These are phyloP conservation scores for Talaromyces adpressus DNA, from an alignment of 495 filamentous ascomycete genomes.

Conservation along the genomic window DNA sequence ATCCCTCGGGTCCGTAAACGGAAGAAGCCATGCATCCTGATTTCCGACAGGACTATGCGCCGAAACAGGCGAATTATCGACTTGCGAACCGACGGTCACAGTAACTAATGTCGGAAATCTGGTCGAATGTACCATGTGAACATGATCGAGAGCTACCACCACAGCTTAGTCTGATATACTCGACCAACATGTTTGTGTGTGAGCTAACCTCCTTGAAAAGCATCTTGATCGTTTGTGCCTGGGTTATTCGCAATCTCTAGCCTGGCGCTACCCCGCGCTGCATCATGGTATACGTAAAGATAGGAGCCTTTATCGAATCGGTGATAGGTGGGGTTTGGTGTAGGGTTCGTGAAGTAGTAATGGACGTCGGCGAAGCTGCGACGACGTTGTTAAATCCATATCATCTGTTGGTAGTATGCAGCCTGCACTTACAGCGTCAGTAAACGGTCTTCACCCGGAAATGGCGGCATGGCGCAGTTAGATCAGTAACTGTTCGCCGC, in stretches of 20 bases:
- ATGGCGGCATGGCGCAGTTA: slow-evolving; percentile 57
- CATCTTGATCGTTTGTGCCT: slow-evolving; percentile 81
- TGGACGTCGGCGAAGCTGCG: slow-evolving; percentile 80
- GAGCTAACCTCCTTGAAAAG: slow-evolving; percentile 71
- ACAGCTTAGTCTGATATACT: background rate
- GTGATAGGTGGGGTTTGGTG: slow-evolving; percentile 65
- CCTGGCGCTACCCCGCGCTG: slow-evolving; percentile 56
- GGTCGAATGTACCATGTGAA: slow-evolving; percentile 64
- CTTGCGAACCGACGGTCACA: slow-evolving; percentile 58
- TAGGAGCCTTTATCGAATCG: slow-evolving; percentile 88
- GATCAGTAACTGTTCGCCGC: background rate
- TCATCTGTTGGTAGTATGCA: background rate
- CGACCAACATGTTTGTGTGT: background rate
- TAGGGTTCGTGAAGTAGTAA: slow-evolving; percentile 75
- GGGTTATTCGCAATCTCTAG: slow-evolving; percentile 85
- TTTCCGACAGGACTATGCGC: slow-evolving; percentile 24
- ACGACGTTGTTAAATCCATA: background rate
- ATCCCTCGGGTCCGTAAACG: slow-evolving; percentile 60
- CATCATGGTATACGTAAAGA: slow-evolving; percentile 78
- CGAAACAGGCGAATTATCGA: slow-evolving; percentile 21
- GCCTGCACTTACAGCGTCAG: slow-evolving; percentile 64
- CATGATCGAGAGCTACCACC: slow-evolving; percentile 50
- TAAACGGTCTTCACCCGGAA: slow-evolving; percentile 69
- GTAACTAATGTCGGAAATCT: slow-evolving; percentile 73
- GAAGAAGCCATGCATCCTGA: slow-evolving; percentile 69